Percentiles rank a stretch among this genome's conserved stretches.
phyloP scores from a whole-genome alignment of 768 basidiomycete genomes.

The Tulasnella sp. region DNA sequence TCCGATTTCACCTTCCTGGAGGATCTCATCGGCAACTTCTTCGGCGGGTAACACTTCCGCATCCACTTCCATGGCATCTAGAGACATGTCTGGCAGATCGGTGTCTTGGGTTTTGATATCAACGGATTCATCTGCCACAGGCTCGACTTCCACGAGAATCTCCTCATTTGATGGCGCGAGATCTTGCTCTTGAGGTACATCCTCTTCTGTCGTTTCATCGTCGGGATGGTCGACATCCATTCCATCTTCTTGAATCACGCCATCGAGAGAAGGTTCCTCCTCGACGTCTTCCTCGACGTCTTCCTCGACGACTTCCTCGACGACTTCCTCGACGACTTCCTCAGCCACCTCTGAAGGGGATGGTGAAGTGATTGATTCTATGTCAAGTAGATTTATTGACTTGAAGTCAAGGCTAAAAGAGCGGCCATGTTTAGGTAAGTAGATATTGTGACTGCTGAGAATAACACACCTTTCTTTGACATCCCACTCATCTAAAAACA shows the following conservation, averaged over 20 bases:
- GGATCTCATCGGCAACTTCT: background rate
- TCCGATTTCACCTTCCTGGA: background rate
- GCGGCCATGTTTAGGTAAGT: background rate
- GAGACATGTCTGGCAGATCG: background rate
- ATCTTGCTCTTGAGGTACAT: background rate
- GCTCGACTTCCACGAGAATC: no score
- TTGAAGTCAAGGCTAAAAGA: slow-evolving; percentile 3
- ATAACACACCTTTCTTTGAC: background rate
- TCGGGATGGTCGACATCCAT: slow-evolving; percentile 8
- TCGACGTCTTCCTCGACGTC: background rate
- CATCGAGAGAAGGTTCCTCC: slow-evolving; percentile 1
- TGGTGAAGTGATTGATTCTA: background rate
- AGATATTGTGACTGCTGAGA: background rate
- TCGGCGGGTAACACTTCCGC: no score
- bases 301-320: background rate
- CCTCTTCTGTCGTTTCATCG: background rate
- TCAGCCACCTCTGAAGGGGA: background rate
- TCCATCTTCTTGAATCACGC: background rate
- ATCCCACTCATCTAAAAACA: slow-evolving; percentile 4
- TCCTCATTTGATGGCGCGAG: background rate
- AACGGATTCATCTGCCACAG: background rate
- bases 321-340: background rate
- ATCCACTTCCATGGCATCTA: no score
- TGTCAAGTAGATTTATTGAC: background rate
- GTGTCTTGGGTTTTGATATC: background rate